Percentiles rank a stretch among this genome's conserved stretches.
These are phyloP conservation scores for Tylopilus balloui DNA, from an alignment of 768 basidiomycete species.

Conservation along the genomic window DNA sequence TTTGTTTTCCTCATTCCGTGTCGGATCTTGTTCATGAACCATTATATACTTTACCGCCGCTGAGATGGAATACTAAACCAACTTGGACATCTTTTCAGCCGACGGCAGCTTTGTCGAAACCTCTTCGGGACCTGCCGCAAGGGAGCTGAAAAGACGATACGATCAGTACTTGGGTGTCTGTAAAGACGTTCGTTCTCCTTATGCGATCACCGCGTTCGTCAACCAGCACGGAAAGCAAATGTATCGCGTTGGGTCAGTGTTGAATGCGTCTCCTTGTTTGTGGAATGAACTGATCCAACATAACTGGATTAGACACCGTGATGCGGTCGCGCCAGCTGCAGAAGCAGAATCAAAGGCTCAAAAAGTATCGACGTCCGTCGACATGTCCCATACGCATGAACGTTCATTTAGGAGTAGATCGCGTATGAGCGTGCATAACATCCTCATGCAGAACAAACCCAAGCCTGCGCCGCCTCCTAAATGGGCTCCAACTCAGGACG, in stretches of 20 bases:
- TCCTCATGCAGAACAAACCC: constrained; percentile 49
- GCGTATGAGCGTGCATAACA: constrained; percentile 64
- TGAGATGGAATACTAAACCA: constrained; percentile 3
- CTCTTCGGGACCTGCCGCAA: constrained; percentile 68
- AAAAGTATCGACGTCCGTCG: constrained; percentile 30
- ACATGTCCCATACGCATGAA: constrained; percentile 34
- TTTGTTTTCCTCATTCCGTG: not conserved
- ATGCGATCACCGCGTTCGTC: constrained; percentile 75
- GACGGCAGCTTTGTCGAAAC: constrained; percentile 80
- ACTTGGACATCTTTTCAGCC: constrained; percentile 36
- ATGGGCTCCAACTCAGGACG: constrained; percentile 30
- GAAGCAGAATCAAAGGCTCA: constrained; percentile 43
- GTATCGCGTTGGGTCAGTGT: constrained; percentile 71
- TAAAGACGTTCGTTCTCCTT: constrained; percentile 67
- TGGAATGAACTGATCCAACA: not conserved
- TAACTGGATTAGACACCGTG: constrained; percentile 46
- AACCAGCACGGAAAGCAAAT: constrained; percentile 77
- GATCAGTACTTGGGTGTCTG: constrained; percentile 67
- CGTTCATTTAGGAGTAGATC: constrained; percentile 48
- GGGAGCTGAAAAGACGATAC: constrained; percentile 71
- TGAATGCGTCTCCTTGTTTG: not conserved
- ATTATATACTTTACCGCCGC: not conserved
- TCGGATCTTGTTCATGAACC: constrained; percentile 6
- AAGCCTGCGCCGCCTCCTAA: constrained; percentile 29
- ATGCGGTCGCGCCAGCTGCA: constrained; percentile 56